phyloP scores from a whole-genome alignment of 2,329 filamentous ascomycete genomes.

The Pseudogymnoascus destructans region DNA sequence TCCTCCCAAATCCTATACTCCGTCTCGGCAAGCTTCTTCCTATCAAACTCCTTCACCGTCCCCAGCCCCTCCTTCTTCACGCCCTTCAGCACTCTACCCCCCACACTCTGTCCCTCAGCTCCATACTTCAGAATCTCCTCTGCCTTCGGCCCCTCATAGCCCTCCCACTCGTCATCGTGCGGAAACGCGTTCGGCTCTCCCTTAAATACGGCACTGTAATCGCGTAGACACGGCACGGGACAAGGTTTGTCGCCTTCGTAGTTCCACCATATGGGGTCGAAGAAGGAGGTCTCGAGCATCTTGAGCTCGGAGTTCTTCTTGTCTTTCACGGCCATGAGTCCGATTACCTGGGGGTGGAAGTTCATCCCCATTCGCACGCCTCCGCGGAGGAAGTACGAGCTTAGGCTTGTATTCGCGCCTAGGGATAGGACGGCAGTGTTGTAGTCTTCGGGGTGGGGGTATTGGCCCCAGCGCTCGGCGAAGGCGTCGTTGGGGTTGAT shows the following conservation, averaged over 20 bases:
- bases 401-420: conserved; percentile 41
- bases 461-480: conserved; percentile 42
- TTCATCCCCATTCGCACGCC: conserved; percentile 45
- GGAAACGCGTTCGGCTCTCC: conserved; percentile 31
- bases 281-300: conserved; percentile 44
- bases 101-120: background rate
- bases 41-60: conserved; percentile 17
- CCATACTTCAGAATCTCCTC: conserved; percentile 19
- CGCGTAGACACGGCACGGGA: conserved; percentile 40
- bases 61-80: conserved; percentile 14
- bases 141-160: conserved; percentile 34
- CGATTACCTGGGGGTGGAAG: conserved; percentile 41
- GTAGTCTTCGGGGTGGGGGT: conserved; percentile 39
- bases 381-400: conserved; percentile 40
- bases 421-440: conserved; percentile 45
- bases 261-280: conserved; percentile 44
- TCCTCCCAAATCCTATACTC: conserved; percentile 37
- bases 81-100: background rate
- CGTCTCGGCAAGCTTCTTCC: conserved; percentile 23
- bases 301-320: conserved; percentile 38
- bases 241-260: conserved; percentile 33
- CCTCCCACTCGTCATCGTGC: conserved; percentile 39
- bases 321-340: conserved; percentile 44
- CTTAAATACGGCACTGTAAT: conserved; percentile 40
- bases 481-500: conserved; percentile 36